Conservation (phyloP, 139 green algal genomes). For the Chlamydomonas asymmetrica region DNA sequence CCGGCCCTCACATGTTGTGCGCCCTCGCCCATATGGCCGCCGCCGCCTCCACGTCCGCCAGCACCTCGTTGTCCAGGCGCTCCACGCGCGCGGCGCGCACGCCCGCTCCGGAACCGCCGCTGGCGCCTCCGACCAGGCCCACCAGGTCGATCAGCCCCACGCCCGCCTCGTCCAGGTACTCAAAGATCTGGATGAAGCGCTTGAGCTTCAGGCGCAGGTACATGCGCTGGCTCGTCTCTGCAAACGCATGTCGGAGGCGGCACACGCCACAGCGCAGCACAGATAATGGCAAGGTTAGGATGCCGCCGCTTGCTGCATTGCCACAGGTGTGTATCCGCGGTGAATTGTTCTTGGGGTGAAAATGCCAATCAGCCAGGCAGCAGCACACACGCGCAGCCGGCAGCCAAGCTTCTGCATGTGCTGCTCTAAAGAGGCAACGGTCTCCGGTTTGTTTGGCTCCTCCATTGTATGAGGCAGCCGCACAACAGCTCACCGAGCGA, state of each 20-base stretch:
- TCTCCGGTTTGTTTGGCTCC: background rate
- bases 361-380: too few species aligned
- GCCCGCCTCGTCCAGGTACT: constrained; percentile 62
- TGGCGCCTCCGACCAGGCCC: constrained; percentile 31
- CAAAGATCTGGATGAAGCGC: constrained; percentile 78
- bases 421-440: too few species aligned
- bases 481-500: too few species aligned
- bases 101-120: background rate
- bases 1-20: constrained; percentile 4
- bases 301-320: background rate
- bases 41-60: constrained; percentile 28
- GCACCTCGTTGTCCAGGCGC: constrained; percentile 60
- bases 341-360: background rate
- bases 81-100: constrained; percentile 32
- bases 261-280: background rate
- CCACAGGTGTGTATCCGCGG: background rate
- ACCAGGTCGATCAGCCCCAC: constrained; percentile 47
- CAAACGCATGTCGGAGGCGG: too few species aligned
- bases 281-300: background rate
- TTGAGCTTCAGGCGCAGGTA: constrained; percentile 68
- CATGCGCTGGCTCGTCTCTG: constrained; percentile 48
- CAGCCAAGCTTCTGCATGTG: too few species aligned
- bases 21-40: constrained; percentile 19
- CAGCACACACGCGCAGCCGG: background rate
- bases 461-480: background rate